These are phyloP conservation scores for Berberis vulgaris DNA, from an alignment of 164 flowering plant genomes.

Conservation along the genomic window DNA sequence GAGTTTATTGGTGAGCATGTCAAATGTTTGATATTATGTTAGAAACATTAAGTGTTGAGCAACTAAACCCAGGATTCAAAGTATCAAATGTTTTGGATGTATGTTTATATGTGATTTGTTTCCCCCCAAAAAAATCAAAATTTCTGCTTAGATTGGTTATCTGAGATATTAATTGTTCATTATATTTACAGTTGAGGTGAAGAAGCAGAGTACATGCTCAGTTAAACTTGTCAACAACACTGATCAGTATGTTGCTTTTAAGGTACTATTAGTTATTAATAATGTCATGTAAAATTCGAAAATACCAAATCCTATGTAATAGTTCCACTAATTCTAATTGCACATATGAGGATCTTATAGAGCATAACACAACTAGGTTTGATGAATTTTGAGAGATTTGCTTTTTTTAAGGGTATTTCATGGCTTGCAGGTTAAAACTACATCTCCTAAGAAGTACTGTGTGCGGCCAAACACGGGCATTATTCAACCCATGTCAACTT, in stretches of 20 bases:
- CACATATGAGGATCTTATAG: too few relatives aligned
- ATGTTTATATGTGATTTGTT: background rate
- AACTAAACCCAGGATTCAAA: too few relatives aligned
- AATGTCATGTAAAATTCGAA: background rate
- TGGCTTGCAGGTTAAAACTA: conserved; percentile 78
- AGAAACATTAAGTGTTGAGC: too few relatives aligned
- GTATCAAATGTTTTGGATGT: background rate
- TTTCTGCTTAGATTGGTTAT: background rate
- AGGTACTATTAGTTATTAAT: conserved; percentile 31
- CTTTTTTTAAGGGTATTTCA: conserved; percentile 1
- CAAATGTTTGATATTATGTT: too few relatives aligned
- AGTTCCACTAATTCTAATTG: too few relatives aligned
- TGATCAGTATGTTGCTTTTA: conserved; percentile 68
- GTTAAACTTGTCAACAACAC: conserved; percentile 54
- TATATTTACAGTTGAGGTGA: conserved; percentile 50
- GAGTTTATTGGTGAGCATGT: conserved; percentile 49
- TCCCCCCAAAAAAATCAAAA: background rate
- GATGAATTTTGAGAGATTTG: background rate
- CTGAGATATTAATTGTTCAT: background rate
- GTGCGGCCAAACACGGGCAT: conserved; percentile 76
- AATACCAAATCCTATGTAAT: background rate
- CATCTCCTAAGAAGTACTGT: conserved; percentile 72
- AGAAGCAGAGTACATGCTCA: conserved; percentile 63
- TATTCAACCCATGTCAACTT: conserved; percentile 48
- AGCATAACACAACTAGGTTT: too few relatives aligned